Conservation (phyloP, 106 monocot genomes). For the Xerophyta viscosa region DNA sequence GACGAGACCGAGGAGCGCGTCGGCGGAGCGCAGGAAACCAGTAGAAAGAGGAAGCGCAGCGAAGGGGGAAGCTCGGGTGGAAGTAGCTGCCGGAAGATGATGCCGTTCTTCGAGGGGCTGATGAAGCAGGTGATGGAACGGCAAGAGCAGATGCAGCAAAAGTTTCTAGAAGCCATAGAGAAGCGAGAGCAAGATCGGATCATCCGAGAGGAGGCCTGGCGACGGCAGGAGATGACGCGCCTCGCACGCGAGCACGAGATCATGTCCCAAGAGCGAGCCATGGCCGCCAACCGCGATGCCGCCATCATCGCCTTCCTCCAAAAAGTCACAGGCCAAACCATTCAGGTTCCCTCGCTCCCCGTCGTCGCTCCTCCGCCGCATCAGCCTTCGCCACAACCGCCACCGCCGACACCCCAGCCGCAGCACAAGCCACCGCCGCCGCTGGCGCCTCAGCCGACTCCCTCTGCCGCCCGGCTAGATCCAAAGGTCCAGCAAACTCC, state of each 20-base stretch:
- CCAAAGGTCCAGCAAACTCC: background rate
- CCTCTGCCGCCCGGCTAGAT: background rate
- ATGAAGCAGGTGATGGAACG: slow-evolving; percentile 77
- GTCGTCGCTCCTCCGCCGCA: slow-evolving; percentile 8
- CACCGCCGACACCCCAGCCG: background rate
- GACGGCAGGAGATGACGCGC: slow-evolving; percentile 68
- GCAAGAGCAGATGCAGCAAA: slow-evolving; percentile 78
- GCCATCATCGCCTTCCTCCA: slow-evolving; percentile 64
- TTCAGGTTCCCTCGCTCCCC: slow-evolving; percentile 17
- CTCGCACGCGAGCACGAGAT: slow-evolving; percentile 56
- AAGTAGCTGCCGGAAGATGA: slow-evolving; percentile 32
- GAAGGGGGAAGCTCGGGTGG: background rate
- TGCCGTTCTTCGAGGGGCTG: slow-evolving; percentile 59
- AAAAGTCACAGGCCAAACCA: slow-evolving; percentile 41
- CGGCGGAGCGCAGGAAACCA: slow-evolving; percentile 7
- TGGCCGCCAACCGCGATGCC: slow-evolving; percentile 50
- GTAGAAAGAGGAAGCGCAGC: slow-evolving; percentile 14
- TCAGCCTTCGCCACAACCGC: background rate
- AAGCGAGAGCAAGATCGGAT: slow-evolving; percentile 73
- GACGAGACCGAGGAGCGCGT: slow-evolving; percentile 29
- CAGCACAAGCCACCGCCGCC: slow-evolving; percentile 1
- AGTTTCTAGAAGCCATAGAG: slow-evolving; percentile 71
- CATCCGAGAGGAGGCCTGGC: slow-evolving; percentile 80
- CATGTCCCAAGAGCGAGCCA: slow-evolving; percentile 50
- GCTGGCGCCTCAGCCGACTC: background rate